phyloP scores from a whole-genome alignment of 768 basidiomycete genomes.

The Xerocomellus dryophilus region DNA sequence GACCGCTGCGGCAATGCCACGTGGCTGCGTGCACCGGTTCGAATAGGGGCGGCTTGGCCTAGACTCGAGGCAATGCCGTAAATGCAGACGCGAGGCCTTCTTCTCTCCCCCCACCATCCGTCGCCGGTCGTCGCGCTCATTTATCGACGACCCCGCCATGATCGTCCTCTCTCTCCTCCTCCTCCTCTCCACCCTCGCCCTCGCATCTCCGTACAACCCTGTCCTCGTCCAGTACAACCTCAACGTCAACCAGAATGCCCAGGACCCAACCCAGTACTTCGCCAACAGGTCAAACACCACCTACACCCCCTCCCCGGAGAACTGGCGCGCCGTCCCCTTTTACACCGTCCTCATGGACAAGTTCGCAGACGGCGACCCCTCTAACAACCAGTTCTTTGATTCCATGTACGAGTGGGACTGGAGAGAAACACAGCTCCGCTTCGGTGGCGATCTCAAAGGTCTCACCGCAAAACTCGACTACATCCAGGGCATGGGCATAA shows the following conservation, averaged over 20 bases:
- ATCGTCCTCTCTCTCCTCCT: conserved; percentile 7
- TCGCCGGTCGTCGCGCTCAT: background rate
- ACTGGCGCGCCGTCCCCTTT: conserved; percentile 81
- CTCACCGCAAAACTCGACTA: conserved; percentile 77
- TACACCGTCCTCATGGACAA: conserved; percentile 89
- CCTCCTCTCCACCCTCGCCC: conserved; percentile 36
- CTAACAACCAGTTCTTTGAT: conserved; percentile 87
- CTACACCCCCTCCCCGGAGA: conserved; percentile 76
- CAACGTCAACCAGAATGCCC: conserved; percentile 72
- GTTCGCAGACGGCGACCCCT: conserved; percentile 89
- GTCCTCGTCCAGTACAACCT: conserved; percentile 73
- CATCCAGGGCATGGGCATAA: conserved; percentile 83
- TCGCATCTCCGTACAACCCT: conserved; percentile 65
- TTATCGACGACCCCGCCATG: background rate
- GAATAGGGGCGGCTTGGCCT: too few relatives aligned
- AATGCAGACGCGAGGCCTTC: background rate
- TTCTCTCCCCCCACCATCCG: background rate
- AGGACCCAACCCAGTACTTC: conserved; percentile 61
- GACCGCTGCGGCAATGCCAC: too few relatives aligned
- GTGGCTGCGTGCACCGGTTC: too few relatives aligned
- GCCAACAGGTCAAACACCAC: conserved; percentile 57
- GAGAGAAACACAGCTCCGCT: conserved; percentile 85
- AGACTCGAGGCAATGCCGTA: too few relatives aligned
- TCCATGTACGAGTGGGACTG: conserved; percentile 81
- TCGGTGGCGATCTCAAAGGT: conserved; percentile 86